Evolutionary conservation across 768 basidiomycete species (phyloP).

Genomic region (Zangia roseola): DNA sequence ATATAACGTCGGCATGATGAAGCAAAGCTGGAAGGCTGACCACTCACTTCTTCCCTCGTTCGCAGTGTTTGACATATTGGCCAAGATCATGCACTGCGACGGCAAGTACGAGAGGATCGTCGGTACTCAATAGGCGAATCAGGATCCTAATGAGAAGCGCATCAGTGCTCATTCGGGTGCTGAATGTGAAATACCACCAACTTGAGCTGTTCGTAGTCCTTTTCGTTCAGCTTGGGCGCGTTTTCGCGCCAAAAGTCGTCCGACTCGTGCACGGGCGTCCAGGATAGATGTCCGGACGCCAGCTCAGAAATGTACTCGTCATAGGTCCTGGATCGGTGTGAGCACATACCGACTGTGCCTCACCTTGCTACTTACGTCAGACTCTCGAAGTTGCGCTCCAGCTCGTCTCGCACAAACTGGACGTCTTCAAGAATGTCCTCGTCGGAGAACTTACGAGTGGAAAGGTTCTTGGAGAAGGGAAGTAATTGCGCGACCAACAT

Average conservation of each 20-base stretch:
- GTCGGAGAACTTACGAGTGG: slow-evolving; percentile 86
- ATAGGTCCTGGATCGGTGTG: slow-evolving; percentile 63
- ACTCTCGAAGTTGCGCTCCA: slow-evolving; percentile 83
- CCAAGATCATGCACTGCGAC: slow-evolving; percentile 94
- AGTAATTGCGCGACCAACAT: slow-evolving; percentile 89
- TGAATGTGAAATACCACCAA: slow-evolving; percentile 30
- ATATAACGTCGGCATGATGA: background rate
- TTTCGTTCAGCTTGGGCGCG: slow-evolving; percentile 80
- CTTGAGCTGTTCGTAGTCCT: slow-evolving; percentile 83
- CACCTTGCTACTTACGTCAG: slow-evolving; percentile 63
- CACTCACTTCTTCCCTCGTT: slow-evolving; percentile 87
- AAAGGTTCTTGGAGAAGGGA: slow-evolving; percentile 83
- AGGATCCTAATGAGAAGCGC: slow-evolving; percentile 53
- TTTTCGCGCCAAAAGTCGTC: slow-evolving; percentile 99
- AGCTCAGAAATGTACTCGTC: slow-evolving; percentile 95
- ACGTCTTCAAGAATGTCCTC: slow-evolving; percentile 95
- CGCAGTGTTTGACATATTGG: slow-evolving; percentile 89
- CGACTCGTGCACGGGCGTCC: slow-evolving; percentile 95
- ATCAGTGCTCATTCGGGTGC: background rate
- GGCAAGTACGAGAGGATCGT: slow-evolving; percentile 77
- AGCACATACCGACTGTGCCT: background rate
- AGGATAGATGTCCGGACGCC: slow-evolving; percentile 84
- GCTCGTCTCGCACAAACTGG: slow-evolving; percentile 80
- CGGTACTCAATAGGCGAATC: slow-evolving; percentile 63
- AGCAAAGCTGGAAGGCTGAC: background rate